phyloP scores from a whole-genome alignment of 345 rosid species.

The Chamaenerion angustifolium region DNA sequence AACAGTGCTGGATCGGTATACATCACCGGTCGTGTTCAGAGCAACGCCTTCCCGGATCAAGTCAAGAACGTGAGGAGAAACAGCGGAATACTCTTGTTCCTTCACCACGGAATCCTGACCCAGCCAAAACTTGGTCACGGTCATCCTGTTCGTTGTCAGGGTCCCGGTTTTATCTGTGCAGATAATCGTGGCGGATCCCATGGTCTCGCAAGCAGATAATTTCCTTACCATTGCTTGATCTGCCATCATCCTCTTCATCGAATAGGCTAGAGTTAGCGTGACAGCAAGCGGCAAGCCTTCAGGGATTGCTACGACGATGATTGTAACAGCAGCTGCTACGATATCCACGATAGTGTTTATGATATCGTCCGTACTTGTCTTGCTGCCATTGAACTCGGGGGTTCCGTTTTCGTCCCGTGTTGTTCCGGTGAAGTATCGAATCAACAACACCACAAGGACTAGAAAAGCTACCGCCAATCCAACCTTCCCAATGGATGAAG shows the following conservation, averaged over 20 bases:
- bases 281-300: conserved; percentile 80
- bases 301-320: conserved; percentile 79
- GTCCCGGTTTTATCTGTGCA: conserved; percentile 81
- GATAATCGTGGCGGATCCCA: conserved; percentile 71
- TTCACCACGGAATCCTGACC: conserved; percentile 24
- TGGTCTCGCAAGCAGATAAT: conserved; percentile 71
- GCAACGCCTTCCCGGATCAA: conserved; percentile 44
- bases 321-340: conserved; percentile 61
- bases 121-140: conserved; percentile 46
- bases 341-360: conserved; percentile 44
- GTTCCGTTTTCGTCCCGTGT: conserved; percentile 42
- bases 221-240: conserved; percentile 81
- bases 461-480: conserved; percentile 53
- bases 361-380: conserved; percentile 32
- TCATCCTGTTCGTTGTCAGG: conserved; percentile 59
- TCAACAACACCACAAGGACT: conserved; percentile 40
- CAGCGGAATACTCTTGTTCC: conserved; percentile 6
- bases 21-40: conserved; percentile 52
- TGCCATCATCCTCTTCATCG: conserved; percentile 71
- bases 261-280: conserved; percentile 63
- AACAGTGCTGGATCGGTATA: conserved; percentile 22
- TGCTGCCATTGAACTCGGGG: conserved; percentile 25
- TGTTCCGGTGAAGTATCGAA: conserved; percentile 62
- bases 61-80: conserved; percentile 23
- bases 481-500: conserved; percentile 46